Conservation (phyloP, 179 eudicot species). For the Silene coronaria region DNA sequence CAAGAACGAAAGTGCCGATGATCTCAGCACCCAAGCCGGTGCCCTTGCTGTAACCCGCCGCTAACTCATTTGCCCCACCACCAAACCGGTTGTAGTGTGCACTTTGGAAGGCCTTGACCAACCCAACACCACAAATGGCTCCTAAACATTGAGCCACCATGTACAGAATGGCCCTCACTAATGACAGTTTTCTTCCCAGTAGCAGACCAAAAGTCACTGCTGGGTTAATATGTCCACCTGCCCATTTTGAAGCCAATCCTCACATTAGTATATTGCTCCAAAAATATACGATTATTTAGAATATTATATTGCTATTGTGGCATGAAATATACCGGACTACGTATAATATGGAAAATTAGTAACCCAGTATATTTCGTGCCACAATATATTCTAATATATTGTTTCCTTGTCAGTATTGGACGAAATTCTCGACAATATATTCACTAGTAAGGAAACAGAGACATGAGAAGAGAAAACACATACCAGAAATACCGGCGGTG, state of each 20-base stretch:
- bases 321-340: too few relatives aligned
- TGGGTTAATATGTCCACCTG: conserved; percentile 59
- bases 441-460: too few relatives aligned
- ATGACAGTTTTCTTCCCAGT: conserved; percentile 44
- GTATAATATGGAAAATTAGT: too few relatives aligned
- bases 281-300: too few relatives aligned
- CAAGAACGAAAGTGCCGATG: too few relatives aligned
- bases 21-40: conserved; percentile 42
- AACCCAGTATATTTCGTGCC: too few relatives aligned
- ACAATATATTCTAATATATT: too few relatives aligned
- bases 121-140: conserved; percentile 56
- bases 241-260: not conserved
- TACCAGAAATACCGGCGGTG: conserved; percentile 70
- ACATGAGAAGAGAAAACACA: not conserved
- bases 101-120: conserved; percentile 55
- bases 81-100: conserved; percentile 36
- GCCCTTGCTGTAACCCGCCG: conserved; percentile 44
- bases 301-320: too few relatives aligned
- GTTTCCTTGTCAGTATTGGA: too few relatives aligned
- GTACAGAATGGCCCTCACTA: conserved; percentile 44
- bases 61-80: conserved; percentile 54
- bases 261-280: not conserved
- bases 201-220: conserved; percentile 60
- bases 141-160: conserved; percentile 57
- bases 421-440: too few relatives aligned